phyloP scores from a whole-genome alignment of 768 basidiomycete genomes.

The Kwoniella dendrophila region DNA sequence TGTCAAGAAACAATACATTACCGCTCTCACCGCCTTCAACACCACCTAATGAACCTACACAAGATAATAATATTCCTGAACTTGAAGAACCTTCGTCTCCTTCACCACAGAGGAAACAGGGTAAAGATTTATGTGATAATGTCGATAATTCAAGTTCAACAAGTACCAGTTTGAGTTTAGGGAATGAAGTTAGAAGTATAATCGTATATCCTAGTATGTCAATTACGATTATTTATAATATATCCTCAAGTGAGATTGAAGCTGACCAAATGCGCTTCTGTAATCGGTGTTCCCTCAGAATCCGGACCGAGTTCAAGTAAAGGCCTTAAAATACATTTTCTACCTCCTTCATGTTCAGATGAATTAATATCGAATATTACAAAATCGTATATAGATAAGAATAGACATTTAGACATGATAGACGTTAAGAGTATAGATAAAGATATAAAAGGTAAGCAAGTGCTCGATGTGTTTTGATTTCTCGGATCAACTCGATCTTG shows the following conservation, averaged over 20 bases:
- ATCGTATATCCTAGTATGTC: background rate
- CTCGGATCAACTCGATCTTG: background rate
- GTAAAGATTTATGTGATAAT: background rate
- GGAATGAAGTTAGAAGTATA: background rate
- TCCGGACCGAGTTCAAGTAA: background rate
- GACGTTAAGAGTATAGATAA: conserved; percentile 8
- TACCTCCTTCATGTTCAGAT: conserved; percentile 15
- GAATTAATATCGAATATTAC: conserved; percentile 2
- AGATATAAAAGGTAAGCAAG: conserved; percentile 19
- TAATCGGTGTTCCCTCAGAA: background rate
- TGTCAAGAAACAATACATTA: background rate
- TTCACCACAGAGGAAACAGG: background rate
- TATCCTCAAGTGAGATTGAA: background rate
- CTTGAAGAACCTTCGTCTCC: background rate
- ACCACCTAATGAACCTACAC: conserved; percentile 7
- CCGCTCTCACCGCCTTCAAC: conserved; percentile 17
- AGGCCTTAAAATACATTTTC: conserved; percentile 15
- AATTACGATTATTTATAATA: background rate
- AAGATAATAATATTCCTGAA: conserved; percentile 7
- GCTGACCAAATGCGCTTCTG: background rate
- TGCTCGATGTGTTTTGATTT: no score
- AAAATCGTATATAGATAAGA: background rate
- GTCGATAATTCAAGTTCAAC: no score
- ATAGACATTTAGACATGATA: background rate
- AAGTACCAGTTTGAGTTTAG: no score